Evolutionary conservation across 148 eudicot species (phyloP), one percentile per base, ranked within the genome.

Genomic region (Fagopyrum esculentum): DNA sequence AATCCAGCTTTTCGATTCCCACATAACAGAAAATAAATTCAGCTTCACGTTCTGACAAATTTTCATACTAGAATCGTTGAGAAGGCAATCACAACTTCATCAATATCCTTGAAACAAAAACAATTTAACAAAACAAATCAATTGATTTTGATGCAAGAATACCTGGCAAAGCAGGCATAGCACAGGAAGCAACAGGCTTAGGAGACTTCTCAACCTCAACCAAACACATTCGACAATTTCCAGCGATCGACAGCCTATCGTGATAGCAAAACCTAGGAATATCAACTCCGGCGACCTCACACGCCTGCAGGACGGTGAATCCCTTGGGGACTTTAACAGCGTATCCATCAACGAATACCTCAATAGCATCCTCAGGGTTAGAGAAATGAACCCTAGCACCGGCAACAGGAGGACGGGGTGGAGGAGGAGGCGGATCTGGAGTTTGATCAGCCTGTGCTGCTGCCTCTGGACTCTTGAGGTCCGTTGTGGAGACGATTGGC

Each of bases 151-250:
- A 60, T 7, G 8, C 43, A 60, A 17, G 30, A 19, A 63, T 72
- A 96, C 99, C 99, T 16, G 99, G 99, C 59, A 92, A 91, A 70
- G 99, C 98, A 6, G 97, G 99, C 97, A 96, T 96, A 43, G 99
- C 98, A 73, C 99, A 95, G n/a, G 99, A 92, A 55, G 99, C 99
- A 4, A 96, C 99, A 17, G 99, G 99, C 78, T 96, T 96, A 22
- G 99, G 99, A 2, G 93, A 88, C 78, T 96, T 96, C 88, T 96
- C 99, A 29, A 96, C 98, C 83, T 92, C 99, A 13, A 96, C 99
- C n/a, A 96, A 83, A 22, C 99, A 96, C 99, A 92, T 96, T 17
- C 99, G 89, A 68, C 98, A 96, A 73, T 96, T 96, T 0, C 99
- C 98, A 4, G 99, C 99, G 47, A 96, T 90, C 2, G 99, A 92